Conservation (phyloP, 495 filamentous ascomycete species). For the Friedmanniomyces simplex region DNA sequence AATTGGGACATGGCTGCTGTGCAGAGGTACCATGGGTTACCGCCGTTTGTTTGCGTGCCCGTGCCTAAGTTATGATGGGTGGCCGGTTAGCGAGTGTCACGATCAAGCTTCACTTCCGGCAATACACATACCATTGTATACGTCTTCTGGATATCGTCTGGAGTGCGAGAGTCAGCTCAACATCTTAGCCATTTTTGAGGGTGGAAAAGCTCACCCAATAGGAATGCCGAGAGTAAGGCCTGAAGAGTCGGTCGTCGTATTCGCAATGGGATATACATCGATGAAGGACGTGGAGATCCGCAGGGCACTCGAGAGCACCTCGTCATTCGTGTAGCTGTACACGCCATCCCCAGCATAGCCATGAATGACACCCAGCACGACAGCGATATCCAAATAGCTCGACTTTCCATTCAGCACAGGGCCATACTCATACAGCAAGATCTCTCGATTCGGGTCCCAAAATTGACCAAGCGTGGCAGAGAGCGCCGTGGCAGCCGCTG, state of each 20-base stretch:
- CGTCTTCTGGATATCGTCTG: slow-evolving; percentile 36
- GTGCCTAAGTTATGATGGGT: too few species aligned
- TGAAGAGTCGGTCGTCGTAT: slow-evolving; percentile 9
- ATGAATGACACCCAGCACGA: slow-evolving; percentile 23
- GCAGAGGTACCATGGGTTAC: slow-evolving; percentile 41
- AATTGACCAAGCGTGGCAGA: slow-evolving; percentile 17
- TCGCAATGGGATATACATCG: slow-evolving; percentile 18
- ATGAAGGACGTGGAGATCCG: slow-evolving; percentile 19
- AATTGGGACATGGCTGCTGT: slow-evolving; percentile 25
- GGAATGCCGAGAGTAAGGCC: slow-evolving; percentile 18
- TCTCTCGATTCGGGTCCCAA: slow-evolving; percentile 19
- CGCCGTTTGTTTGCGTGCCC: slow-evolving; percentile 26
- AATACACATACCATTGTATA: too few species aligned
- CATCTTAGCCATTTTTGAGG: not conserved
- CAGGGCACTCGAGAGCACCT: slow-evolving; percentile 16
- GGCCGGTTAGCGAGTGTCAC: too few species aligned
- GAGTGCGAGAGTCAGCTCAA: not conserved
- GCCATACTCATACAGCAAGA: slow-evolving; percentile 25
- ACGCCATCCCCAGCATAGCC: slow-evolving; percentile 21
- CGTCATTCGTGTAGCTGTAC: slow-evolving; percentile 20
- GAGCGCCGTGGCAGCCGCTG: slow-evolving; percentile 10
- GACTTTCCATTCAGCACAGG: slow-evolving; percentile 19
- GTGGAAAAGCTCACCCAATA: slow-evolving; percentile 10
- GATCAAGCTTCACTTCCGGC: too few species aligned
- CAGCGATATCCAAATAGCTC: slow-evolving; percentile 21